Evolutionary conservation across 2,329 filamentous ascomycete species (phyloP), one percentile per base, ranked within the genome.

Genomic region (Zymoseptoria passerinii): DNA sequence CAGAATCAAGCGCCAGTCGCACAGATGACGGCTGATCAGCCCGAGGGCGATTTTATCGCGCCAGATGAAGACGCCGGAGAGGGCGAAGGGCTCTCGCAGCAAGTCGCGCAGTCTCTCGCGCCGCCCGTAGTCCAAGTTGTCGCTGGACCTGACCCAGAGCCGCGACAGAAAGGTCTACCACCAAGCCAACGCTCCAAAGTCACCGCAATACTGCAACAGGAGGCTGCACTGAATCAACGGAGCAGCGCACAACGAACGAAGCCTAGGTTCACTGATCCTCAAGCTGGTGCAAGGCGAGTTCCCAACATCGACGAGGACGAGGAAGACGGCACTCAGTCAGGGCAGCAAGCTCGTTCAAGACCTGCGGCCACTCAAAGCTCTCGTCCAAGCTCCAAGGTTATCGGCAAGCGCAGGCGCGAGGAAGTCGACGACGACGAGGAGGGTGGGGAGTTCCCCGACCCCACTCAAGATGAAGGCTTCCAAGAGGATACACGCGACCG

Each of bases 381-480:
- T 4, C 28, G 13, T 10, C 54, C 54, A 7, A 29, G 18, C 28
- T 53, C 56, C 8, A 55, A 58, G 13, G n/a, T 51, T 13, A 18
- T 28, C 8, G 52, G 55, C 54, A 72, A 56, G 62, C 65, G 61
- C 68, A 69, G 59, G 61, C 67, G 53, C 50, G 64, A 58, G 57
- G 68, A 61, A 49, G 60, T 57, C n/a, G 67, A 68, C 8, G 73
- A 69, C 9, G 64, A 73, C 1, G 48, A 49, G 5, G 69, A 72
- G 4, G 65, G 67, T 10, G 35, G 13, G 13, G 58, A 59, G 0
- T 58, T 59, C 13, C 60, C 58, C 10, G 58, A 65, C 10, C 62
- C 69, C 0, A 70, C 70, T 8, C 70, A 74, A 52, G 76, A 78
- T 8, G 75, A 76, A 50, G 77, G 72, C 1, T 81, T 80, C 58